phyloP scores from a whole-genome alignment of 345 rosid species.

The Punica granatum region DNA sequence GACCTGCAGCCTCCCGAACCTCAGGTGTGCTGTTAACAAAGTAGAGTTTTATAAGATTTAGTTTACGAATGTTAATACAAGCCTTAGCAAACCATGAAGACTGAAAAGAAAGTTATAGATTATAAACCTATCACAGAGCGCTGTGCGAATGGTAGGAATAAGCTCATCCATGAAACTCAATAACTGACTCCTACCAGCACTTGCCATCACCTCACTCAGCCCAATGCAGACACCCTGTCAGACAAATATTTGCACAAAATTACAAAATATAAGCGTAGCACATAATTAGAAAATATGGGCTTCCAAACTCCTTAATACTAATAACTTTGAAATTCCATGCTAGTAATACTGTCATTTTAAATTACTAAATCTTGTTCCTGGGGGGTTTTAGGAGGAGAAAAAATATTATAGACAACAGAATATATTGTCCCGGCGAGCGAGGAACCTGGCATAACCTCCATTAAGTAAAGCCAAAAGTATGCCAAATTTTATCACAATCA shows the following conservation, averaged over 20 bases:
- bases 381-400: not conserved
- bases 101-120: conserved; percentile 2
- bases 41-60: not conserved
- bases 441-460: not conserved
- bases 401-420: not conserved
- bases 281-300: too few relatives aligned
- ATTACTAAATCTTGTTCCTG: too few relatives aligned
- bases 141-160: conserved; percentile 86
- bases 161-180: conserved; percentile 92
- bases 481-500: not conserved
- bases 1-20: conserved; percentile 97
- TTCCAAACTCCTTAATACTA: not conserved
- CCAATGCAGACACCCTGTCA: conserved; percentile 96
- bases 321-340: not conserved
- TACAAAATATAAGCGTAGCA: not conserved
- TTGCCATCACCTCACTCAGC: conserved; percentile 95
- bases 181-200: conserved; percentile 93
- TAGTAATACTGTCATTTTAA: not conserved
- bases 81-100: not conserved
- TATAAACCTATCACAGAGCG: conserved; percentile 90
- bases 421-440: not conserved
- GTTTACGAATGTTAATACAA: not conserved
- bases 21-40: conserved; percentile 45
- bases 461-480: not conserved
- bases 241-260: conserved; percentile 6